Percentiles rank a stretch among this genome's conserved stretches.
Conservation (phyloP, 352 stramenopile genomes). For the Globisporangium echinulatum region DNA sequence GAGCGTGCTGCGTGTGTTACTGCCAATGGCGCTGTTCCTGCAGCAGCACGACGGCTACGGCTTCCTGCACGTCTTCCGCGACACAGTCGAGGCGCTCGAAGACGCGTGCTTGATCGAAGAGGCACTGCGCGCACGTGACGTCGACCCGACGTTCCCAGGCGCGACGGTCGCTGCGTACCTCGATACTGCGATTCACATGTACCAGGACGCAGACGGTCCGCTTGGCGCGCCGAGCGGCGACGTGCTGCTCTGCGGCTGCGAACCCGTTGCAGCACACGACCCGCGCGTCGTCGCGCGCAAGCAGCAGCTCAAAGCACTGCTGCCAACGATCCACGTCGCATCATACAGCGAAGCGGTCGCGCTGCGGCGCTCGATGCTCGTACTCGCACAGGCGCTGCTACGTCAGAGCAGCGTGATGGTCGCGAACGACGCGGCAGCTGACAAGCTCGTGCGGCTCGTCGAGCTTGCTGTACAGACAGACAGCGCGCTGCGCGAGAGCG, state of each 20-base stretch:
- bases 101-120: slow-evolving; percentile 57
- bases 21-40: slow-evolving; percentile 52
- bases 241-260: slow-evolving; percentile 44
- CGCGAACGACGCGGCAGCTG: slow-evolving; percentile 22
- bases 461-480: slow-evolving; percentile 35
- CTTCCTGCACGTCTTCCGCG: slow-evolving; percentile 61
- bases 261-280: slow-evolving; percentile 21
- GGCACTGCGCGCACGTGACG: slow-evolving; percentile 26
- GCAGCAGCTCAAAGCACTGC: slow-evolving; percentile 40
- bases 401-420: slow-evolving; percentile 26
- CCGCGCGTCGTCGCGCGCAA: slow-evolving; percentile 23
- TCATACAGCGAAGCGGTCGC: slow-evolving; percentile 29
- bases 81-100: slow-evolving; percentile 43
- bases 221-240: slow-evolving; percentile 27
- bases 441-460: slow-evolving; percentile 31
- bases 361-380: slow-evolving; percentile 27
- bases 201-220: slow-evolving; percentile 48
- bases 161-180: slow-evolving; percentile 41
- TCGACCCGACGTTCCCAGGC: slow-evolving; percentile 12
- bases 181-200: slow-evolving; percentile 56
- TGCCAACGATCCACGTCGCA: slow-evolving; percentile 37
- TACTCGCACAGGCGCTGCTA: slow-evolving; percentile 26
- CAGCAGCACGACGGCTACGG: slow-evolving; percentile 43
- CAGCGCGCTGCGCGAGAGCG: slow-evolving; percentile 14
- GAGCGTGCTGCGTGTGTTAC: slow-evolving; percentile 37